Conservation (phyloP, 768 basidiomycete species). For the Boletus patriciae region DNA sequence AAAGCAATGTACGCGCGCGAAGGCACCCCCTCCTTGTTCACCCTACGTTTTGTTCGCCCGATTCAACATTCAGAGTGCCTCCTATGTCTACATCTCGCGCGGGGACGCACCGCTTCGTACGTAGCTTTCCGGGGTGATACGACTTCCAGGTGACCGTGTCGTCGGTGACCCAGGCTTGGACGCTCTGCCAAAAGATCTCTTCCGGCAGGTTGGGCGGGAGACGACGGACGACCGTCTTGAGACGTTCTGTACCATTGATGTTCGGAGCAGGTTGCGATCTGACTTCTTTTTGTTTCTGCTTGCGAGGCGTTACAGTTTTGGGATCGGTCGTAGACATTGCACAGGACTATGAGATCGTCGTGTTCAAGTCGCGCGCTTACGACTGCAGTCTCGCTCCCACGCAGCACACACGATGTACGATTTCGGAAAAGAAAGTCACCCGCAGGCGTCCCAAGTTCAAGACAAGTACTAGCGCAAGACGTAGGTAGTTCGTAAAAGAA, state of each 20-base stretch:
- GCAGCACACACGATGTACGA: background rate
- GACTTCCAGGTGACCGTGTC: constrained; percentile 67
- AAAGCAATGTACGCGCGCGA: constrained; percentile 94
- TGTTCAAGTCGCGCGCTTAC: background rate
- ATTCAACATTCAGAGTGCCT: background rate
- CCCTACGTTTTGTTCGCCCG: constrained; percentile 37
- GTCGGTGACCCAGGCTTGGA: constrained; percentile 78
- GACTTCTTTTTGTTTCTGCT: constrained; percentile 34
- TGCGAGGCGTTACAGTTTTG: constrained; percentile 17
- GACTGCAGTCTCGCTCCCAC: constrained; percentile 4
- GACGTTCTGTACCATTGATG: constrained; percentile 47
- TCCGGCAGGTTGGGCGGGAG: constrained; percentile 93
- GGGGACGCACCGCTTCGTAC: constrained; percentile 47
- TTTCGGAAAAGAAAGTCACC: background rate
- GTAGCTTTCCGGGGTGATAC: constrained; percentile 66
- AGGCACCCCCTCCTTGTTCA: constrained; percentile 80
- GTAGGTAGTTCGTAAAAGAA: background rate
- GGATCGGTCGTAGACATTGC: constrained; percentile 19
- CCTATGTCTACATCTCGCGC: background rate
- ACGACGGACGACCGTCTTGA: constrained; percentile 86
- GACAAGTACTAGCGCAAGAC: background rate
- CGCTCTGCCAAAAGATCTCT: constrained; percentile 91
- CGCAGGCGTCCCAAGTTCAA: background rate
- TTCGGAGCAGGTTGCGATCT: constrained; percentile 28
- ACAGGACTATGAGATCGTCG: background rate